Conservation (phyloP, 202 grass and related monocot genomes). For the Carex sylvatica region DNA sequence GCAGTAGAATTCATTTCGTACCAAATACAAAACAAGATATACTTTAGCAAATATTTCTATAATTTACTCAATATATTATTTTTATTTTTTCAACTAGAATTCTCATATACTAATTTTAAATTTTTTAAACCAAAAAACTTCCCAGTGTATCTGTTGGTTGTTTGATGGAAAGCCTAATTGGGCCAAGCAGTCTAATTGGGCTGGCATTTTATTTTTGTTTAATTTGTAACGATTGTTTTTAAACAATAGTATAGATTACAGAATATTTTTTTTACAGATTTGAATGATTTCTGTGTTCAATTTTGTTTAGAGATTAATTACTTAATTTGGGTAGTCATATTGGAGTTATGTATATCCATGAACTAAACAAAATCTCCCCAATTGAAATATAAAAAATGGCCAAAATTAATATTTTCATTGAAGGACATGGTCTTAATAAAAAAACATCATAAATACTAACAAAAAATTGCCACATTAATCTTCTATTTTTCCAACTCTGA, state of each 20-base stretch:
- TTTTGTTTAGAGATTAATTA: background rate
- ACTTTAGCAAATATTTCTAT: no score
- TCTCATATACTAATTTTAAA: no score
- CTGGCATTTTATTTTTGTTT: background rate
- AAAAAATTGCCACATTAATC: slow-evolving; percentile 7
- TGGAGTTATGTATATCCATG: no score
- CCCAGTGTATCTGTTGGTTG: no score
- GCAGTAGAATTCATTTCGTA: no score
- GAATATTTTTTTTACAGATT: background rate
- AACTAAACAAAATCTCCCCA: background rate
- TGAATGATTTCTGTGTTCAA: background rate
- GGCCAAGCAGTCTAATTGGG: background rate
- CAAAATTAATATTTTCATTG: background rate
- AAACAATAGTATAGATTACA: background rate
- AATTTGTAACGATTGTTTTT: background rate
- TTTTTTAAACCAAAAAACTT: no score
- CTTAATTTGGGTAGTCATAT: background rate
- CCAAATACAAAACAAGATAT: no score
- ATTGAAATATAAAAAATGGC: background rate
- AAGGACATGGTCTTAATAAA: background rate
- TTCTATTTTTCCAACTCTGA: background rate
- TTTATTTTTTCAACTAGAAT: no score
- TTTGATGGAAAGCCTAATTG: no score
- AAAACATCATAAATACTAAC: background rate
- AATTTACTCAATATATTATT: no score